Base-by-base conservation (phyloP, 2,329 filamentous ascomycete species). In the Chaetomiaceae sp. region DNA sequence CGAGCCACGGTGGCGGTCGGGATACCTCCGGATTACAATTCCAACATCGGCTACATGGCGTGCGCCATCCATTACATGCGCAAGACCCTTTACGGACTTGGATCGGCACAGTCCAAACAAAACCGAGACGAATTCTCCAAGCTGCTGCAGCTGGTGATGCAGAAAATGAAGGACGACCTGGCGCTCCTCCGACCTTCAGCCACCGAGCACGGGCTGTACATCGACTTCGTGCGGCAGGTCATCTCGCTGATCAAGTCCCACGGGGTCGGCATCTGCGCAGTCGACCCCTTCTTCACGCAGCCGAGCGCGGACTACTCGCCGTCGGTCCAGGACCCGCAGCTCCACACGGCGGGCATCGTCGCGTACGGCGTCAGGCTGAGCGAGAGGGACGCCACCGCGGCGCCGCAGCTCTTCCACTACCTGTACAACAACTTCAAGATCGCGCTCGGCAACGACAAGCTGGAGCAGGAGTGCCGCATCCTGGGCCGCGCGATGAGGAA, bases 351-450 rank as follows among this genome's bases (percentile, higher is more conserved):
- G 4, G 72, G 70, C 4, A 77, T 83, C 59, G 60, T 78, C 14
- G 75, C 77, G 2, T 82, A 80, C 60, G 79, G 77, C 1, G 65
- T 82, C 27, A 73, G 75, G 35, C 64, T 83, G 14, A 68, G 70
- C 34, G 79, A 82, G 53, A 74, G 72, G 2, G 78, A 81, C 48
- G 58, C 63, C 2, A 71, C 69, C 25, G 74, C 73, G 4, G 64
- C 65, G 5, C 70, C 74, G 16, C 72, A 74, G 47, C 69, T 82
- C 3, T 83, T 82, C 59, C 76, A 76, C 61, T 78, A 79, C 51
- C 67, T 83, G 2, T 76, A 74, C 60, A 77, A 77, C 57, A 80
- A 76, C 62, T 79, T 80, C 61, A 81, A 80, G 60, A 66, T 75
- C 46, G 75, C 77, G 0, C 62, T 82, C 3, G 70, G 71, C 38